Percentiles rank a stretch among this genome's conserved stretches.
Evolutionary conservation across 257 asterid genomes (phyloP).

Genomic region (Scutellaria minor): DNA sequence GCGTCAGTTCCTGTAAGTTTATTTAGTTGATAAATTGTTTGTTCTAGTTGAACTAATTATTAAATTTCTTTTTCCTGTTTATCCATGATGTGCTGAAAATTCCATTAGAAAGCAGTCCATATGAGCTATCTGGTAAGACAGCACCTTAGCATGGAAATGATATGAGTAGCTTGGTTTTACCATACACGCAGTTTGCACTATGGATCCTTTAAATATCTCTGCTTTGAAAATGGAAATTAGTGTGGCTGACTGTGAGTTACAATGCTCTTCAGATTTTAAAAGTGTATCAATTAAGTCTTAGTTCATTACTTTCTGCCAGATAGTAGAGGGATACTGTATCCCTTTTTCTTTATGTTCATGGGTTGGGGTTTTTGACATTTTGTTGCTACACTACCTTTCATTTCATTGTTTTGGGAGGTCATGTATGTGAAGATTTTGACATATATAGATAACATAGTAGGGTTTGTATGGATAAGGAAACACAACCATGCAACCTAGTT

Average conservation of each 20-base stretch:
- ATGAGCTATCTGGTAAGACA: too few species aligned
- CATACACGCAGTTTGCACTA: too few species aligned
- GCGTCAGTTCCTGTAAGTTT: slow-evolving; percentile 96
- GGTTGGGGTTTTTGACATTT: neutral
- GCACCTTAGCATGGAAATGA: too few species aligned
- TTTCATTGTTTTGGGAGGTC: neutral
- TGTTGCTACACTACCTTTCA: neutral
- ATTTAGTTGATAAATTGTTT: slow-evolving; percentile 21
- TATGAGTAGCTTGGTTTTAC: too few species aligned
- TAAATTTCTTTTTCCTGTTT: slow-evolving; percentile 6
- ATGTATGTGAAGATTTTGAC: neutral
- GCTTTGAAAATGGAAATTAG: slow-evolving; percentile 10
- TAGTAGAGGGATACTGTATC: neutral
- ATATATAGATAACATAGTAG: neutral
- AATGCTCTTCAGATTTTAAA: neutral
- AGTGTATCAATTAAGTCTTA: neutral
- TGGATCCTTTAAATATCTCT: neutral
- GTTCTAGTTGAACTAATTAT: neutral
- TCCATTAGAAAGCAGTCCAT: too few species aligned
- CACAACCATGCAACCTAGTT: neutral
- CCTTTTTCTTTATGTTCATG: neutral
- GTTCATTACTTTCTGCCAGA: neutral
- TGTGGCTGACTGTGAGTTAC: neutral
- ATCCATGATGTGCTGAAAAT: slow-evolving; percentile 5
- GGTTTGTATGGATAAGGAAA: neutral